Percentiles rank a stretch among this genome's conserved stretches.
Conservation (phyloP, 1,284 basidiomycete species). For the Sutorius eximius region DNA sequence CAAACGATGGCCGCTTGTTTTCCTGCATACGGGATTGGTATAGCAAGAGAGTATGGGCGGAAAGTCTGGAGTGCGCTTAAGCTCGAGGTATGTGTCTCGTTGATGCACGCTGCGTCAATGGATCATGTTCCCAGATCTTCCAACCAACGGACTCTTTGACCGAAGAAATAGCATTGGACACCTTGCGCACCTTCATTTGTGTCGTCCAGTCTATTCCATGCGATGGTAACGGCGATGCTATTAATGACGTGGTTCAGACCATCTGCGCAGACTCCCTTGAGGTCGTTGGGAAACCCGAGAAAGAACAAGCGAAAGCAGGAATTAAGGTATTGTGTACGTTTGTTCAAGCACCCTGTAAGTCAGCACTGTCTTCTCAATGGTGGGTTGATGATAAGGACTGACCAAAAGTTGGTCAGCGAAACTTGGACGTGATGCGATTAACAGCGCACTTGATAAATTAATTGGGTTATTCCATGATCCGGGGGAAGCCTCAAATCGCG, state of each 20-base stretch:
- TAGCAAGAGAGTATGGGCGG: conserved; percentile 61
- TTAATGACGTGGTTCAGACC: conserved; percentile 65
- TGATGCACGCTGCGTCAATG: neutral
- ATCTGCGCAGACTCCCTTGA: conserved; percentile 80
- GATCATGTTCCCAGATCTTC: conserved; percentile 63
- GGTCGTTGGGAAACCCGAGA: conserved; percentile 85
- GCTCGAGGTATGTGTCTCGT: conserved; percentile 63
- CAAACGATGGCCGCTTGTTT: conserved; percentile 74
- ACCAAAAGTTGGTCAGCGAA: conserved; percentile 49
- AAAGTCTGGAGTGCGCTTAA: conserved; percentile 88
- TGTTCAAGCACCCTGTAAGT: conserved; percentile 73
- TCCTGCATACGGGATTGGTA: conserved; percentile 74
- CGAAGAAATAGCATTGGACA: conserved; percentile 69
- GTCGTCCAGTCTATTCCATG: conserved; percentile 59
- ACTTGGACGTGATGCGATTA: conserved; percentile 66
- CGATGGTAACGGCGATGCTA: conserved; percentile 40
- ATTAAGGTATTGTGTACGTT: conserved; percentile 79
- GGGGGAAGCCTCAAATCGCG: conserved; percentile 73
- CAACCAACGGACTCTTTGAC: conserved; percentile 81
- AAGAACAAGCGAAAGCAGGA: conserved; percentile 83
- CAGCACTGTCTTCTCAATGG: neutral
- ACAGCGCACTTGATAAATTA: conserved; percentile 70
- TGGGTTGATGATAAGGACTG: conserved; percentile 4
- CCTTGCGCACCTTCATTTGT: conserved; percentile 68
- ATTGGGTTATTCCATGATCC: conserved; percentile 76